A percentile compares a stretch with the other conserved stretches of the same genome.
Evolutionary conservation across 2,329 filamentous ascomycete species (phyloP).

Genomic region (Parasarocladium wereldwijsianum): DNA sequence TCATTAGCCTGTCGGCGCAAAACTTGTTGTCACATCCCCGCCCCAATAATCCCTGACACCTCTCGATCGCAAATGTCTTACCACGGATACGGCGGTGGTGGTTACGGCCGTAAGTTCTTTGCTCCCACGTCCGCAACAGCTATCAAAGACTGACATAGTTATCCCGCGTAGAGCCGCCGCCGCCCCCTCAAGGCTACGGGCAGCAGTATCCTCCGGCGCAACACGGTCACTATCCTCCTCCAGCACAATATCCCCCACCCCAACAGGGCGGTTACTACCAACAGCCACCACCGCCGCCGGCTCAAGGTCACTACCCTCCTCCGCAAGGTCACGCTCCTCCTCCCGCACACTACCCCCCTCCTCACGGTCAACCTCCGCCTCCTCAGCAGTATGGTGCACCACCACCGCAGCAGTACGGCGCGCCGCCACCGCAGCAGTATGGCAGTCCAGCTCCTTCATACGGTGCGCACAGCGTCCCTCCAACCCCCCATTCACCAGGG

Average conservation of each 20-base stretch:
- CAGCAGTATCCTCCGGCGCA: constrained; percentile 9
- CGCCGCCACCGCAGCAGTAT: constrained; percentile 19
- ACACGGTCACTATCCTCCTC: constrained; percentile 13
- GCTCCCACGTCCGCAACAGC: not conserved
- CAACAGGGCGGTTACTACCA: constrained; percentile 16
- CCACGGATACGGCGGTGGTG: constrained; percentile 15
- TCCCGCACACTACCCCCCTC: constrained; percentile 14
- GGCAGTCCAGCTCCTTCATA: constrained; percentile 22
- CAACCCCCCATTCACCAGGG: constrained; percentile 54
- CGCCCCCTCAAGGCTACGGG: constrained; percentile 16
- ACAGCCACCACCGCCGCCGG: constrained; percentile 12
- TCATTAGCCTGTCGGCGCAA: too few species aligned
- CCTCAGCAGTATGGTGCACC: constrained; percentile 15
- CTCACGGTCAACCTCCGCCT: constrained; percentile 17
- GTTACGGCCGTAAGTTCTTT: constrained; percentile 22
- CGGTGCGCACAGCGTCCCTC: constrained; percentile 20
- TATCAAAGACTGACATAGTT: constrained; percentile 7
- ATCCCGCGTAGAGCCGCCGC: constrained; percentile 15
- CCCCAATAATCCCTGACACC: constrained; percentile 8
- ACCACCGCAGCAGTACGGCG: constrained; percentile 19
- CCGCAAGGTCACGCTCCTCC: constrained; percentile 12
- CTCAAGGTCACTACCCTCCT: constrained; percentile 7
- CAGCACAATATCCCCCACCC: constrained; percentile 11
- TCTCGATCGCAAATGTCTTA: constrained; percentile 25
- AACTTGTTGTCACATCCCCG: too few species aligned